Conservation (phyloP, 2,329 filamentous ascomycete genomes). For the Fusarium multiceps region DNA sequence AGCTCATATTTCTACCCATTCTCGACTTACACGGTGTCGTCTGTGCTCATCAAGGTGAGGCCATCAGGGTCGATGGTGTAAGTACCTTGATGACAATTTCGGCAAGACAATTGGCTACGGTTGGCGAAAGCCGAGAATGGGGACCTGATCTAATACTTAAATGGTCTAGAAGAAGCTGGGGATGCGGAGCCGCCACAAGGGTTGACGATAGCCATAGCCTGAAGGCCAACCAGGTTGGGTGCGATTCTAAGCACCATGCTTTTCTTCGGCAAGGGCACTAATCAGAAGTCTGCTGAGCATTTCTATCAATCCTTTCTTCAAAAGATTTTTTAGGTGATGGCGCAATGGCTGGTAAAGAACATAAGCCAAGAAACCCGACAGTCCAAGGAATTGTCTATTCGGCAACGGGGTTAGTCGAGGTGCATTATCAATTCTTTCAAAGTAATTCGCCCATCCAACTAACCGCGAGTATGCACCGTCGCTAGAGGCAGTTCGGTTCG, state of each 20-base stretch:
- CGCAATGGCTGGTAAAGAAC: too few species aligned
- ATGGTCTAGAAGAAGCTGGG: too few species aligned
- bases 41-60: conserved; percentile 38
- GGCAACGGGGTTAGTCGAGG: rapidly evolving
- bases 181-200: conserved; percentile 23
- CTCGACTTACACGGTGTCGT: conserved; percentile 5
- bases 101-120: conserved; percentile 15
- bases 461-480: background rate
- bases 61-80: conserved; percentile 37
- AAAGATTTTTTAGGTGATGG: too few species aligned
- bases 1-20: conserved; percentile 14
- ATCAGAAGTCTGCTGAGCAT: too few species aligned
- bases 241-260: background rate
- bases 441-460: background rate
- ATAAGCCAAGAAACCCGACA: background rate
- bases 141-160: background rate
- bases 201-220: background rate
- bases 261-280: too few species aligned
- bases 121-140: background rate
- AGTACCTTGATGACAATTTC: conserved; percentile 32
- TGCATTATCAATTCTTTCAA: conserved; percentile 7
- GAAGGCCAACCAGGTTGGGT: background rate
- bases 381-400: rapidly evolving
- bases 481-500: background rate
- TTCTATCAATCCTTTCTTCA: too few species aligned